Evolutionary conservation across 768 basidiomycete species (phyloP), one percentile per base, ranked within the genome.

Genomic region (Termitomyces heimii): DNA sequence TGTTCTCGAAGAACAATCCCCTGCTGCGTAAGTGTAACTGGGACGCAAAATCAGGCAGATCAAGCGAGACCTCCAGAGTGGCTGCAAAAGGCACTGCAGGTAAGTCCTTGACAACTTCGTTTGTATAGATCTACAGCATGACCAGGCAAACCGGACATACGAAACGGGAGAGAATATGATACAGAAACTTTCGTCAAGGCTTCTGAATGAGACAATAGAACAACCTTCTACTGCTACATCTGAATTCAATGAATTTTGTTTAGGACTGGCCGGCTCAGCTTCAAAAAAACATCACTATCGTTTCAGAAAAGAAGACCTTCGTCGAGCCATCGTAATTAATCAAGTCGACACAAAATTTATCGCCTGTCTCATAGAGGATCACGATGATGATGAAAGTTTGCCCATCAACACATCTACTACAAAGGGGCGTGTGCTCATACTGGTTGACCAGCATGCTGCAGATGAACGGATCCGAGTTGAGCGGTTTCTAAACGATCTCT

Each of bases 361-460:
- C 61, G 88, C 85, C 29, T 94, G 93, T 68, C 69, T 82, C 26
- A 69, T 89, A 56, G 66, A 72, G 56, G 66, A 66, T 47, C 63
- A 60, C 34, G 57, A 53, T 14, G 26, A 28, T 5, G 63, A 37
- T 56, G 63, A 63, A 40, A 56, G 42, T 39, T 64, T 57, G 45
- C 40, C 58, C 55, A 39, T 37, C 2, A 37, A 12, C 4, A 34
- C 50, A 35, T 24, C 56, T 35, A 22, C 13, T 31, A 14, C 20
- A 14, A 46, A 44, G 20, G 62, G 70, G 26, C 62, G 62, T 47
- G 61, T 68, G 29, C 79, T 98, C 31, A 76, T 96, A 32, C 78
- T 98, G 52, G 79, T 99, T 47, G 97, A 99, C 74, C 97, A 99
- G 70, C 97, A 99, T 68, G 97, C 97, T 13, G 96, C 95, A n/a